Evolutionary conservation across 2,329 filamentous ascomycete species (phyloP).

Genomic region (Xylariaceae sp.): DNA sequence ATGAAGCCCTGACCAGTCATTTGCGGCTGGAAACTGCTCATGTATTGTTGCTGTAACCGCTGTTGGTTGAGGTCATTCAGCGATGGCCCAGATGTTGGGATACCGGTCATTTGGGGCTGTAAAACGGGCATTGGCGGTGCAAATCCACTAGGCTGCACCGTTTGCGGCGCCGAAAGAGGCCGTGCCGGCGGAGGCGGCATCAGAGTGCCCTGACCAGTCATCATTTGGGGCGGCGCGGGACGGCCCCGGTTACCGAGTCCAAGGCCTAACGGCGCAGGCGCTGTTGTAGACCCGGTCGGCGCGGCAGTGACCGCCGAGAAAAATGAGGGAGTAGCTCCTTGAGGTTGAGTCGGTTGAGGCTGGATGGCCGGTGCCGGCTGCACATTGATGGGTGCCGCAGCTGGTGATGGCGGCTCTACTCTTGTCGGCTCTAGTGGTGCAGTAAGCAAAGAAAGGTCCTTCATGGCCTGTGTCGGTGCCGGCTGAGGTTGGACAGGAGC

Average conservation of each 20-base stretch:
- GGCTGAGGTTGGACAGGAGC: slow-evolving; percentile 30
- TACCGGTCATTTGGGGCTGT: slow-evolving; percentile 80
- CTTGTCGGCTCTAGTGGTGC: slow-evolving; percentile 50
- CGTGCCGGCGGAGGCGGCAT: slow-evolving; percentile 73
- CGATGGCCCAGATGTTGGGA: slow-evolving; percentile 71
- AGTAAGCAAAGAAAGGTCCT: slow-evolving; percentile 50
- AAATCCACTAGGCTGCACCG: slow-evolving; percentile 68
- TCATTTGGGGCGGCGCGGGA: slow-evolving; percentile 62
- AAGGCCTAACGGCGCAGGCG: slow-evolving; percentile 41
- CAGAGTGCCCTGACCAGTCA: slow-evolving; percentile 56
- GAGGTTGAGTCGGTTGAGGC: slow-evolving; percentile 38
- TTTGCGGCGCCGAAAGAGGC: slow-evolving; percentile 81
- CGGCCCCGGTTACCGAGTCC: slow-evolving; percentile 54
- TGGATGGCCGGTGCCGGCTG: slow-evolving; percentile 32
- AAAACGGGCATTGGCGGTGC: slow-evolving; percentile 53
- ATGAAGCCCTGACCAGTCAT: slow-evolving; percentile 37
- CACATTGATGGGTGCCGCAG: slow-evolving; percentile 29
- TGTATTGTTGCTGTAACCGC: slow-evolving; percentile 57
- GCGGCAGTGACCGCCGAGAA: slow-evolving; percentile 42
- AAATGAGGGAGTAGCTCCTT: slow-evolving; percentile 55
- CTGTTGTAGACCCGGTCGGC: slow-evolving; percentile 38
- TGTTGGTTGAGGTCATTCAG: slow-evolving; percentile 66
- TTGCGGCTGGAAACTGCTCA: slow-evolving; percentile 36
- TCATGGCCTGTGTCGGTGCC: slow-evolving; percentile 38
- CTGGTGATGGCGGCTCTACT: slow-evolving; percentile 29